These are phyloP conservation scores for Artemisia annua DNA, from an alignment of 129 eudicot species.

Conservation along the genomic window DNA sequence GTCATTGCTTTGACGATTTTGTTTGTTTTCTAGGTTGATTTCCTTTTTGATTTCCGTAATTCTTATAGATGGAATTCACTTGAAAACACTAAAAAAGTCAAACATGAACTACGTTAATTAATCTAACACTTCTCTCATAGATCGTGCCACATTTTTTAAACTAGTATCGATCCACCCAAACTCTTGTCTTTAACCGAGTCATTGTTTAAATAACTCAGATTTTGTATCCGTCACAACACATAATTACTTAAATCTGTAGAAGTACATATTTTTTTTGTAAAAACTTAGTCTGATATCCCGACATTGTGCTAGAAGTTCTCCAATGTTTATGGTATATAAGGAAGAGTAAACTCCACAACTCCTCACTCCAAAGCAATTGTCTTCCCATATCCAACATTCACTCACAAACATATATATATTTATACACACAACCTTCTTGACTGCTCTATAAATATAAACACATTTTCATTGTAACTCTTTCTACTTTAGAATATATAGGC, in stretches of 20 bases:
- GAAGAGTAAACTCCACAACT: conserved; percentile 33
- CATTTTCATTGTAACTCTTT: not conserved
- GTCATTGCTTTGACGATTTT: no score
- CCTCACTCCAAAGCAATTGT: conserved; percentile 36
- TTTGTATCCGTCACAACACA: not conserved
- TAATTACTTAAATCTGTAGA: not conserved
- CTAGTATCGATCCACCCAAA: conserved; percentile 14
- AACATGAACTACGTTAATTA: no score
- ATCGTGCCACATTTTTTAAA: no score
- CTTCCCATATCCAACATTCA: conserved; percentile 31
- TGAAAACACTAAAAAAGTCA: no score
- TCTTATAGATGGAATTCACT: no score
- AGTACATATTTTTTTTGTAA: not conserved
- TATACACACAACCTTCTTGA: not conserved
- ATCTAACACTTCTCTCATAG: no score
- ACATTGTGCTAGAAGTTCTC: conserved; percentile 40
- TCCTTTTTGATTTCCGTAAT: no score
- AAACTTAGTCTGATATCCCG: conserved; percentile 15
- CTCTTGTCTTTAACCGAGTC: conserved; percentile 6
- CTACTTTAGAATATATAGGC: conserved; percentile 12
- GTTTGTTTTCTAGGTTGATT: no score
- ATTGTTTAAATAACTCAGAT: not conserved
- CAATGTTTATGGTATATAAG: conserved; percentile 32
- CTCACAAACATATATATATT: not conserved
- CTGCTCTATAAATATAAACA: conserved; percentile 30